These are phyloP conservation scores for Lactarius indigo DNA, from an alignment of 768 basidiomycete genomes.

Conservation along the genomic window DNA sequence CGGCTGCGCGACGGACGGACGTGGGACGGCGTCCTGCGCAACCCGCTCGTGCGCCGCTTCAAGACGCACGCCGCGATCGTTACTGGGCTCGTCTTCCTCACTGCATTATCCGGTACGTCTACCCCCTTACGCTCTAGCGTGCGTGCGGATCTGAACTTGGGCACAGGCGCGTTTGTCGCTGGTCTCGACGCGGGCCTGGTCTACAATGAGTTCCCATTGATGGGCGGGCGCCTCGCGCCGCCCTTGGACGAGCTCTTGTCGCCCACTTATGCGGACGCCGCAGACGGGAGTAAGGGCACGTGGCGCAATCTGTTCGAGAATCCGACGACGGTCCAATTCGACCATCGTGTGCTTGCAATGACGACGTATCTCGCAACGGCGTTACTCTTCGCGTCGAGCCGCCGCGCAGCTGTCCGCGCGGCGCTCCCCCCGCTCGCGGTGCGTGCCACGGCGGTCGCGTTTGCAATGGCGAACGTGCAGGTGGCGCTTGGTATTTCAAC, in stretches of 20 bases:
- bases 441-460: constrained; percentile 53
- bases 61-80: constrained; percentile 55
- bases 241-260: constrained; percentile 51
- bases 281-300: constrained; percentile 49
- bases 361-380: constrained; percentile 75
- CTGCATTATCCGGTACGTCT: constrained; percentile 79
- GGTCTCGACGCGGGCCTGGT: constrained; percentile 93
- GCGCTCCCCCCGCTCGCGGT: constrained; percentile 60
- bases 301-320: constrained; percentile 98
- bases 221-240: no score
- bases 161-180: constrained; percentile 91
- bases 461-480: constrained; percentile 82
- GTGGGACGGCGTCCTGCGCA: constrained; percentile 48
- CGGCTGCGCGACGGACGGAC: constrained; percentile 42
- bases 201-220: constrained; percentile 47
- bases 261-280: constrained; percentile 58
- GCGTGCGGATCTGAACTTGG: background rate
- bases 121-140: background rate
- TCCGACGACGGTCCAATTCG: constrained; percentile 95
- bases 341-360: constrained; percentile 91
- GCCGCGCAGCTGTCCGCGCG: constrained; percentile 44
- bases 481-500: constrained; percentile 76
- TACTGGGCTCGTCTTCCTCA: constrained; percentile 80
- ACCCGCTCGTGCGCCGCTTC: constrained; percentile 57
- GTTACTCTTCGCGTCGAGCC: constrained; percentile 57